Evolutionary conservation across 1,284 basidiomycete species (phyloP), one percentile per base, ranked within the genome.

Genomic region (Sphagnurus paluster): DNA sequence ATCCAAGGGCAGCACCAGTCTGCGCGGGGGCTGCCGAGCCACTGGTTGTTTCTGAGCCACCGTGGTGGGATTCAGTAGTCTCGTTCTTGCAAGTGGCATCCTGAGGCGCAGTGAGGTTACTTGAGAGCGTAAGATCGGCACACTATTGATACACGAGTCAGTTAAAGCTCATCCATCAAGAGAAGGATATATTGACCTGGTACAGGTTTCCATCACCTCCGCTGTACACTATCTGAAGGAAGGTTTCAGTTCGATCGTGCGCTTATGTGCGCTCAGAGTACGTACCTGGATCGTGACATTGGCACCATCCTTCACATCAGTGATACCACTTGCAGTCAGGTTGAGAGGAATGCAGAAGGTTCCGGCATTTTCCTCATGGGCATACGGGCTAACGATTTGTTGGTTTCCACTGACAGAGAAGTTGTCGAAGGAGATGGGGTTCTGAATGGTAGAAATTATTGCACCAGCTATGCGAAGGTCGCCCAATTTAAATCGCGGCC

Each of bases 181-280:
- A 2, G 44, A n/a, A n/a, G n/a, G n/a, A n/a, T n/a, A n/a, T n/a
- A 33, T 62, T 20, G 52, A 70, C 76, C 67, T 84, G 81, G 58
- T 74, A 82, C 13, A 82, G 65, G 37, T 62, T 46, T 23, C 76
- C 79, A 56, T 84, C 82, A 14, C 79, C 72, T 6, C 76, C 77
- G 25, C 70, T 60, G 42, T 65, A 77, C 35, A 74, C 62, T 13
- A 79, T 64, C 64, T 80, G 61, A 29, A 57, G 50, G n/a, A 6
- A 24, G 33, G 16, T 17, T 25, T 34, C 9, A 29, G 6, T 21
- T 19, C 23, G 16, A 23, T n/a, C 23, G 9, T 16, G 25, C 41
- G 6, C 9, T 3, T 23, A 9, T 21, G 26, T n/a, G 5, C 20
- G 4, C 17, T 17, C 3, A 25, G 25, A 21, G 13, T 40, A 29